Base-by-base conservation (phyloP, 2,329 filamentous ascomycete genomes). In the Teratosphaeriaceae sp. region DNA sequence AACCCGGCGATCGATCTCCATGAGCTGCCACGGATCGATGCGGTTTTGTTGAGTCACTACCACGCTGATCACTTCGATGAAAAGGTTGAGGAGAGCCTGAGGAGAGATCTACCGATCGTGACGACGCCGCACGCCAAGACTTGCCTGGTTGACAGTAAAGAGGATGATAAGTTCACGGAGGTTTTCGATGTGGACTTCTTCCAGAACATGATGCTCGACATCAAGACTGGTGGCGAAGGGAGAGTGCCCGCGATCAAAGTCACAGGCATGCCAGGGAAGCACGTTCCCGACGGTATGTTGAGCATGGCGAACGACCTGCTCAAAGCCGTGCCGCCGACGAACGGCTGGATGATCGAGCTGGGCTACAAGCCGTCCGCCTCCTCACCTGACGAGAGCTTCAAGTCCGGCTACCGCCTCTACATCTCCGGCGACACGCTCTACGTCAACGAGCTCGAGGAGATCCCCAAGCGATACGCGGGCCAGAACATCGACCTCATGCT, bases 361-460 rank as follows among this genome's bases (percentile, higher is more conserved):
- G 79, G 79, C 1, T 70, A 75, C 50, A 59, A 21, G 43, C 55
- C 31, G 26, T 19, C 37, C 13, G 35, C 22, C 1, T 31, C 26
- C 18, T 26, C 38, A n/a, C 5, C 5, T 4, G 51, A 55, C 18
- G 42, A 48, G 1, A 47, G 48, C 3, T 69, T 76, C 45, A 56
- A 68, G 9, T 66, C 61, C 18, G 74, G 76, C 1, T 51, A 52
- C 42, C 47, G 64, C 13, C 80, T 83, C 53, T 84, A 84, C 61
- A 82, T 84, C 46, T 78, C 78, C 0, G 80, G 80, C 16, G 79
- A 84, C 56, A 84, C 79, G 2, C 65, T 84, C 6, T 66, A 81
- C 54, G 71, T 80, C 18, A 72, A 79, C 50, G 79, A 84, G 38
- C 69, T 84, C 1, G 71, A 75, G 37, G 69, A 78, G 46, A 83